phyloP scores from a whole-genome alignment of 495 filamentous ascomycete species.

The Chaetomium tenue region DNA sequence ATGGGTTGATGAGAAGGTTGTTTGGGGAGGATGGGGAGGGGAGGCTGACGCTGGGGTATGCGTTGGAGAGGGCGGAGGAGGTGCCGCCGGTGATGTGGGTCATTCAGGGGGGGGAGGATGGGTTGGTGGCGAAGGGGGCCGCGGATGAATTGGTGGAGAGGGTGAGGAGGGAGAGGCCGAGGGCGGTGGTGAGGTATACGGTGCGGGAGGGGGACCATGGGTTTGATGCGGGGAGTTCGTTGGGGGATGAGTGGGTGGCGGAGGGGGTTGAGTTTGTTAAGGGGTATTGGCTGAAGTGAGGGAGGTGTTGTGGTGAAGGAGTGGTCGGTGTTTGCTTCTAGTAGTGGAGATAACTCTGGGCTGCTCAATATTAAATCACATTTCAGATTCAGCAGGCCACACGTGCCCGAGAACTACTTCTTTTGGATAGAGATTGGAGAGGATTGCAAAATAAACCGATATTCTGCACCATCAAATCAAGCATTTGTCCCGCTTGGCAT shows the following conservation, averaged over 20 bases:
- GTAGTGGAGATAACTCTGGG: too few species aligned
- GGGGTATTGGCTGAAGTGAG: conserved; percentile 20
- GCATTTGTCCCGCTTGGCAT: too few species aligned
- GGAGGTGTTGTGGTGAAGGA: too few species aligned
- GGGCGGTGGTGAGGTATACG: conserved; percentile 22
- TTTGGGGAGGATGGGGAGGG: conserved; percentile 16
- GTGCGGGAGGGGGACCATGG: conserved; percentile 22
- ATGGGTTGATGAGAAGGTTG: conserved; percentile 18
- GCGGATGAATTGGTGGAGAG: conserved; percentile 25
- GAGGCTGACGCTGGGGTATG: conserved; percentile 18
- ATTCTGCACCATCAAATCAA: too few species aligned
- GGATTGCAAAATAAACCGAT: too few species aligned
- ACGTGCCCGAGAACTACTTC: too few species aligned
- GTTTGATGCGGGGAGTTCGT: conserved; percentile 18
- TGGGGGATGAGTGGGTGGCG: conserved; percentile 19
- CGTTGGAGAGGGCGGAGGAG: conserved; percentile 13
- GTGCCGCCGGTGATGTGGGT: conserved; percentile 24
- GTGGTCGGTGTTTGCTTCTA: too few species aligned
- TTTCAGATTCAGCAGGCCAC: too few species aligned
- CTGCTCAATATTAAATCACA: too few species aligned
- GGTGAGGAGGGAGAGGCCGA: conserved; percentile 14
- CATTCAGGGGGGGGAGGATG: conserved; percentile 26
- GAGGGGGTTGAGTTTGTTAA: conserved; percentile 29
- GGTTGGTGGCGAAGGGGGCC: conserved; percentile 13
- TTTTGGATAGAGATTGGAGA: too few species aligned